Base-by-base conservation (phyloP, 140 eudicot species). In the Senecio squalidus region DNA sequence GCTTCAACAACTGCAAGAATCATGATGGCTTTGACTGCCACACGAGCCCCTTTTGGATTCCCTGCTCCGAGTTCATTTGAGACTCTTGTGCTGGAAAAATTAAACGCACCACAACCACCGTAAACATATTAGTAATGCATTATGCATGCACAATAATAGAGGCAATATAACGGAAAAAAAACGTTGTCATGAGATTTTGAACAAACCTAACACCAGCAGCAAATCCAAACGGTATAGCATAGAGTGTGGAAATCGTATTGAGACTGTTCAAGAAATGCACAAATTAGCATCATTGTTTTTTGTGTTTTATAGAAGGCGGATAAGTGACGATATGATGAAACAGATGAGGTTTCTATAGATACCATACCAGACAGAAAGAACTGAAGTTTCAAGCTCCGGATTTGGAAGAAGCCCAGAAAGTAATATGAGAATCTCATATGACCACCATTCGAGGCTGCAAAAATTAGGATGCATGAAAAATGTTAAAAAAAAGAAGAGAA, bases 21-120 rank as follows among this genome's bases (percentile, higher is more conserved):
- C 76, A 80, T 61, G 54, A 78, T 71, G 24, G 75, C 75, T 5
- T 48, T 58, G 15, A 79, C 94, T 3, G 86, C 75, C 49, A 76
- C 34, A 38, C 84, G 82, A 15, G 94, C 96, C 33, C 77, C 79
- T 39, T 52, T 55, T 18, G 94, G 82, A 58, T 78, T 81, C 15
- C 94, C 96, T 11, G 90, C 90, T 48, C 95, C 93, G 18, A 86
- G 77, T 49, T 80, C 93, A 44, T 86, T 86, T 13, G 95, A 86
- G 31, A 88, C 85, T 60, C 94, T 76, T 20, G 96, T 88, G 79
- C 94, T 88, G 84, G 17, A 44, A 41, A 60, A 56, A 24, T 4
- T 34, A 36, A 33, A 14, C 6, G 8, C 11, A 16, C 0, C 56
- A 55, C 9, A 29, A 67, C 7, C 58, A 50, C 50, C 38, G 43